phyloP scores from a whole-genome alignment of 768 basidiomycete species.

The Panus rudis region DNA sequence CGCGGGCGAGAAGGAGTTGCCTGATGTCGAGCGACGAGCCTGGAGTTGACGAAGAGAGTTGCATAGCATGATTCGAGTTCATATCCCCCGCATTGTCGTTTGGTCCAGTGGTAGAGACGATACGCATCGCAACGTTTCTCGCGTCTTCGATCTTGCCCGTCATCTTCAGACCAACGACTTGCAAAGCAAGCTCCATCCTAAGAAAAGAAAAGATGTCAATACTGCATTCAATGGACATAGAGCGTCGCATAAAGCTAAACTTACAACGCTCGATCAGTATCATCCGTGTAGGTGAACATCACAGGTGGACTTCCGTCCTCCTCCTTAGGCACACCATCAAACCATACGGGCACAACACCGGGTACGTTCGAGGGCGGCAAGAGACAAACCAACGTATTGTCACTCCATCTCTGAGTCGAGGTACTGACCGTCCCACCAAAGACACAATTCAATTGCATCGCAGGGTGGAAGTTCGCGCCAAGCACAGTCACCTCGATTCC shows the following conservation, averaged over 20 bases:
- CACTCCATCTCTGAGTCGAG: conserved; percentile 86
- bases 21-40: conserved; percentile 45
- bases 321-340: conserved; percentile 65
- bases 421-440: conserved; percentile 82
- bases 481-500: conserved; percentile 93
- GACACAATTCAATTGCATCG: conserved; percentile 63
- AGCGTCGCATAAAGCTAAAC: conserved; percentile 26
- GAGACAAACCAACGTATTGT: conserved; percentile 87
- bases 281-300: conserved; percentile 87
- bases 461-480: conserved; percentile 82
- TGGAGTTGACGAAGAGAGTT: conserved; percentile 32
- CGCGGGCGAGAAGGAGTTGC: conserved; percentile 47
- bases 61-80: conserved; percentile 36
- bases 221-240: conserved; percentile 8
- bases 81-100: conserved; percentile 34
- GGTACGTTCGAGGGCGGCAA: conserved; percentile 76
- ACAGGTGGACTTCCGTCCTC: conserved; percentile 49
- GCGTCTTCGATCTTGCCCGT: conserved; percentile 93
- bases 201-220: background rate
- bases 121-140: conserved; percentile 87
- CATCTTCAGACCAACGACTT: conserved; percentile 95
- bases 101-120: conserved; percentile 67
- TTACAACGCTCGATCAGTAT: conserved; percentile 82
- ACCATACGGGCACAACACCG: conserved; percentile 87
- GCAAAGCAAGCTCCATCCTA: conserved; percentile 93